Conservation (phyloP, 2,329 filamentous ascomycete species). For the Talaromyces amestolkiae region DNA sequence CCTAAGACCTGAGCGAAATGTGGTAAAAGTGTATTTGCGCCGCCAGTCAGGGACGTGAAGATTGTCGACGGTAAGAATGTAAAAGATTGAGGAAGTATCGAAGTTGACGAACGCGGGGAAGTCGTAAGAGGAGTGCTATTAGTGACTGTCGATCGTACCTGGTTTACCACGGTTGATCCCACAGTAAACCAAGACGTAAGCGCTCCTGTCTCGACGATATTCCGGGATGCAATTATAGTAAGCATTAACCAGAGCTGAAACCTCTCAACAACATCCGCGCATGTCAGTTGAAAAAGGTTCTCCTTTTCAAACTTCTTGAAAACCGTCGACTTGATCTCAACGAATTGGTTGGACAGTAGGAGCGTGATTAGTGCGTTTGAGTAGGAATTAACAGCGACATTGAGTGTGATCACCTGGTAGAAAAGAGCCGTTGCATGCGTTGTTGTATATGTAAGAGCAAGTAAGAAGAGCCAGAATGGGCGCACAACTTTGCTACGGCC, state of each 20-base stretch:
- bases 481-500: slow-evolving; percentile 88
- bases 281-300: slow-evolving; percentile 93
- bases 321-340: slow-evolving; percentile 96
- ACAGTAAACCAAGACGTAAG: slow-evolving; percentile 56
- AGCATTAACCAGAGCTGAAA: slow-evolving; percentile 99
- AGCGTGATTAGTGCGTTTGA: slow-evolving; percentile 92
- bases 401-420: slow-evolving; percentile 96
- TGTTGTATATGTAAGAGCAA: slow-evolving; percentile 84
- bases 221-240: slow-evolving; percentile 90
- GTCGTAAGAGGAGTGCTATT: slow-evolving; percentile 55
- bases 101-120: slow-evolving; percentile 58
- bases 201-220: slow-evolving; percentile 91
- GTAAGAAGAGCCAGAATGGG: slow-evolving; percentile 85
- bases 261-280: slow-evolving; percentile 92
- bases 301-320: slow-evolving; percentile 99
- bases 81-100: slow-evolving; percentile 85
- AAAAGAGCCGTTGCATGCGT: slow-evolving; percentile 84
- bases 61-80: slow-evolving; percentile 66
- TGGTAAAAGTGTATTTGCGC: slow-evolving; percentile 43
- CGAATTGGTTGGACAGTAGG: slow-evolving; percentile 94
- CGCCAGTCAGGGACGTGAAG: slow-evolving; percentile 41
- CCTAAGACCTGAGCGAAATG: slow-evolving; percentile 75
- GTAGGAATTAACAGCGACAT: slow-evolving; percentile 97
- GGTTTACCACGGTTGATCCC: slow-evolving; percentile 32
- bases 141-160: slow-evolving; percentile 32